These are phyloP conservation scores for Phyllosticta citriasiana DNA, from an alignment of 2,329 filamentous ascomycete species.

Conservation along the genomic window DNA sequence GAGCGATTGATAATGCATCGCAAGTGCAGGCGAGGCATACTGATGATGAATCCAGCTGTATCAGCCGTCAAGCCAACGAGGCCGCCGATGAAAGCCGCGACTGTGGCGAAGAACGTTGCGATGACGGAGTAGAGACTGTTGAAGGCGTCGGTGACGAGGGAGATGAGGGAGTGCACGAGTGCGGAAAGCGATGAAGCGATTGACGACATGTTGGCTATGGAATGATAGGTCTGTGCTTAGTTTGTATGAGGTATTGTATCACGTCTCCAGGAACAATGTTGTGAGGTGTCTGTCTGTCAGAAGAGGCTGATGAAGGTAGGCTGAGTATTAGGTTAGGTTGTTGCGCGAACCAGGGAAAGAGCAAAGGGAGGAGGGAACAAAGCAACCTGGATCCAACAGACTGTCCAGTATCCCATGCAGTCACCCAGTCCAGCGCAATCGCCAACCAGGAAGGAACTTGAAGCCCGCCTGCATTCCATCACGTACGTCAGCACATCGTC, in stretches of 20 bases:
- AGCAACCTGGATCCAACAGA: no score
- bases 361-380: background rate
- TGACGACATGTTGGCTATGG: background rate
- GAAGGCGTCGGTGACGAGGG: conserved; percentile 2
- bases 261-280: background rate
- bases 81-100: background rate
- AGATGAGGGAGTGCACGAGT: conserved; percentile 4
- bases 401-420: no score
- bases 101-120: background rate
- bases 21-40: background rate
- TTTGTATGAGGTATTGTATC: background rate
- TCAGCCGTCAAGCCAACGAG: background rate
- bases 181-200: background rate
- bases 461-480: background rate
- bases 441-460: background rate
- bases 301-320: background rate
- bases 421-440: background rate
- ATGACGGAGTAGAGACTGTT: conserved; percentile 3
- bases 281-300: background rate
- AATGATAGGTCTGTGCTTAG: background rate
- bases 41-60: background rate
- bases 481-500: background rate
- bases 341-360: no score
- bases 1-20: no score
- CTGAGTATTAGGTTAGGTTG: no score